Conservation (phyloP, 2,329 filamentous ascomycete genomes). For the Pyrenochaeta sp. region DNA sequence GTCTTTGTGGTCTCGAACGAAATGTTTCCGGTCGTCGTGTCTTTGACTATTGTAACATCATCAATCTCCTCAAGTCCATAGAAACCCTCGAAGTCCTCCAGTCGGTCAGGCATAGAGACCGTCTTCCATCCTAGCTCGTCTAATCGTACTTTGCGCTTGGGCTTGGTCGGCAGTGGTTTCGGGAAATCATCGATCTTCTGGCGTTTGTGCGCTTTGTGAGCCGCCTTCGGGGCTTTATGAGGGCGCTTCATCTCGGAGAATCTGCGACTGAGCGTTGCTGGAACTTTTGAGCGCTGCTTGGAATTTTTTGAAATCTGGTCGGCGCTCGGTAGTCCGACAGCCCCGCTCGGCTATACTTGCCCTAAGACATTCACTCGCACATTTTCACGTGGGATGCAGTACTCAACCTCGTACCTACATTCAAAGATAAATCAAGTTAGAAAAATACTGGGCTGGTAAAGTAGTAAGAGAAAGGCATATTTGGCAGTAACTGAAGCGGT, state of each 20-base stretch:
- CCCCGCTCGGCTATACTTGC: slow-evolving; percentile 36
- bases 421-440: background rate
- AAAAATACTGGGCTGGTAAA: background rate
- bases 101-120: slow-evolving; percentile 74
- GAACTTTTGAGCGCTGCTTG: slow-evolving; percentile 8
- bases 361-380: slow-evolving; percentile 13
- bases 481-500: background rate
- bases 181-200: slow-evolving; percentile 48
- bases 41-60: slow-evolving; percentile 82
- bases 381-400: background rate
- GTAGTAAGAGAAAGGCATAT: background rate
- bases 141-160: slow-evolving; percentile 49
- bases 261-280: slow-evolving; percentile 10
- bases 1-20: slow-evolving; percentile 50
- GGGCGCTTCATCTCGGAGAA: slow-evolving; percentile 47
- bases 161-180: slow-evolving; percentile 22
- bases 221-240: slow-evolving; percentile 48
- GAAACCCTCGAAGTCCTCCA: slow-evolving; percentile 93
- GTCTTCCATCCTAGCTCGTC: slow-evolving; percentile 69
- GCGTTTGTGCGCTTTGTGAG: slow-evolving; percentile 53
- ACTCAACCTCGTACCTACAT: background rate
- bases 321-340: slow-evolving; percentile 34
- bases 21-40: slow-evolving; percentile 59
- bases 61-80: slow-evolving; percentile 92
- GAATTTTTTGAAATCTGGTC: slow-evolving; percentile 34